A percentile compares a stretch with the other conserved stretches of the same genome.
Conservation (phyloP, 768 basidiomycete genomes). For the Boletellus sp. region DNA sequence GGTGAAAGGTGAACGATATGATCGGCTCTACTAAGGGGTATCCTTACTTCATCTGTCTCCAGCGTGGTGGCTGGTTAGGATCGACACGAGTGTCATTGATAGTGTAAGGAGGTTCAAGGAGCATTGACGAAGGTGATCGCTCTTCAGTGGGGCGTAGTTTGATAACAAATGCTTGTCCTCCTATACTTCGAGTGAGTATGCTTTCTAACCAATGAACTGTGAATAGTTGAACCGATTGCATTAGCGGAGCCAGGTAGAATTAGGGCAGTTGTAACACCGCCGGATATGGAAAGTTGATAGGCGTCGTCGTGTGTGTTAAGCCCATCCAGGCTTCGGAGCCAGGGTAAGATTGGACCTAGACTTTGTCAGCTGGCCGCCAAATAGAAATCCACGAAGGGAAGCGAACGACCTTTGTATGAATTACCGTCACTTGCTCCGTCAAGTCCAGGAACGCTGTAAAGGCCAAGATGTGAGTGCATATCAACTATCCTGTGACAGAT, state of each 20-base stretch:
- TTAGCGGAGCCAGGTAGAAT: slow-evolving; percentile 76
- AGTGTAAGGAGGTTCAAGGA: slow-evolving; percentile 76
- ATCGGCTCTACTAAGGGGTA: background rate
- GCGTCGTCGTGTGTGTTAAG: slow-evolving; percentile 84
- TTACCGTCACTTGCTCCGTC: slow-evolving; percentile 54
- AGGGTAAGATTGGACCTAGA: slow-evolving; percentile 60
- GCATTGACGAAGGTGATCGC: slow-evolving; percentile 73
- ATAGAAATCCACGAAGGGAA: background rate
- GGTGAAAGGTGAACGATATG: slow-evolving; percentile 3
- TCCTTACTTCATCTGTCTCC: slow-evolving; percentile 79
- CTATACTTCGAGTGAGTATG: slow-evolving; percentile 35
- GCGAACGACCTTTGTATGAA: slow-evolving; percentile 46
- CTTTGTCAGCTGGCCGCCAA: background rate
- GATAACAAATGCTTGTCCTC: slow-evolving; percentile 84
- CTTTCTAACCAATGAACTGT: slow-evolving; percentile 15
- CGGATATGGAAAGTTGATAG: slow-evolving; percentile 70
- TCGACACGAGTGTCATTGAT: slow-evolving; percentile 47
- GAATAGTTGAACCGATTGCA: slow-evolving; percentile 55
- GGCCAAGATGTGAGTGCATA: slow-evolving; percentile 77
- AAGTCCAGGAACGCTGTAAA: slow-evolving; percentile 57
- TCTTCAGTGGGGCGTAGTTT: slow-evolving; percentile 79
- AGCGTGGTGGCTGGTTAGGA: slow-evolving; percentile 45
- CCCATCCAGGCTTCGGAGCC: slow-evolving; percentile 79
- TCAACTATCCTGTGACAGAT: slow-evolving; percentile 46
- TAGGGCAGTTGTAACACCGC: slow-evolving; percentile 84